phyloP scores from a whole-genome alignment of 179 eudicot species.

The Patellifolia procumbens region DNA sequence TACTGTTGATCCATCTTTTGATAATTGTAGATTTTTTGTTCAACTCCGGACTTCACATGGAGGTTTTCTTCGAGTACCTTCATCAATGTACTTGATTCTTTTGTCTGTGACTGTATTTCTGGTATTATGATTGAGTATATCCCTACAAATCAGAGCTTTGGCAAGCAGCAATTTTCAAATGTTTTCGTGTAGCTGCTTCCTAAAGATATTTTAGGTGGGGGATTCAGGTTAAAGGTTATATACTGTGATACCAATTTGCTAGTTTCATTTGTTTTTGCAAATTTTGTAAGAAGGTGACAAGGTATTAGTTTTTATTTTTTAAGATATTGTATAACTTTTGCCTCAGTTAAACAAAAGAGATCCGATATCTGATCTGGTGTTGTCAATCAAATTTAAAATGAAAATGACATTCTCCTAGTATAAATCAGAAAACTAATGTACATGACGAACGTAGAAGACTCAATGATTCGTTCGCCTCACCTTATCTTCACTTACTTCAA shows the following conservation, averaged over 20 bases:
- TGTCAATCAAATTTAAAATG: too few relatives aligned
- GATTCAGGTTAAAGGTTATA: conserved; percentile 10
- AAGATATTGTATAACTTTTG: too few relatives aligned
- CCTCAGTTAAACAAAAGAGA: too few relatives aligned
- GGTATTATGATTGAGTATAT: conserved; percentile 12
- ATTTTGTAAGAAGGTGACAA: too few relatives aligned
- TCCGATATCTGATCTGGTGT: too few relatives aligned
- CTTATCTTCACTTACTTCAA: too few relatives aligned
- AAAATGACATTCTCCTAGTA: too few relatives aligned
- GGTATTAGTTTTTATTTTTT: too few relatives aligned
- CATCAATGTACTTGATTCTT: conserved; percentile 30
- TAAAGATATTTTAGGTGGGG: neutral
- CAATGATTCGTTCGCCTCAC: too few relatives aligned
- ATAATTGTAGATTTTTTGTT: conserved; percentile 66
- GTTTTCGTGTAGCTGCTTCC: conserved; percentile 14
- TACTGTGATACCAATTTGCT: too few relatives aligned
- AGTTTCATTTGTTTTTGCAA: too few relatives aligned
- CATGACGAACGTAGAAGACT: neutral
- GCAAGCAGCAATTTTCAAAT: conserved; percentile 24
- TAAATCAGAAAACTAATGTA: neutral
- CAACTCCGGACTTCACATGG: conserved; percentile 50
- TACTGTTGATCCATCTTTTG: conserved; percentile 82
- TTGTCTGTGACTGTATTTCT: conserved; percentile 15
- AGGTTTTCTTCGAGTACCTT: conserved; percentile 26
- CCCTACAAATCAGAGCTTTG: neutral